A percentile compares a stretch with the other conserved stretches of the same genome.
Conservation (phyloP, 176 grass and related monocot genomes). For the Rhynchospora breviuscula region DNA sequence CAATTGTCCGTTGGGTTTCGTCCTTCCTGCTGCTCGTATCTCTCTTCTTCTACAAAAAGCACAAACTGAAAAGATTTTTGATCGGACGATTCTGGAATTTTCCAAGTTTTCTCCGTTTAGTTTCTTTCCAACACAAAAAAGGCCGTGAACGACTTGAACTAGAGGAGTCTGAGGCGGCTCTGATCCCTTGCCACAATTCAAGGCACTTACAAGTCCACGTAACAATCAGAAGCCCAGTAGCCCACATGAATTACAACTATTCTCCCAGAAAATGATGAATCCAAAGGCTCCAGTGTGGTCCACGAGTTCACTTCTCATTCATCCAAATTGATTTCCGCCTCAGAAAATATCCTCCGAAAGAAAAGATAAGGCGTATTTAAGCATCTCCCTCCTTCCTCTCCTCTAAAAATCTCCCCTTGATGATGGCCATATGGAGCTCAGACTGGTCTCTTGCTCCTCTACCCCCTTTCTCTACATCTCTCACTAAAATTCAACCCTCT, state of each 20-base stretch:
- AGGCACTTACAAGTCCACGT: slow-evolving; percentile 10
- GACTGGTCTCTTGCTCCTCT: slow-evolving; percentile 48
- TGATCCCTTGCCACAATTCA: neutral
- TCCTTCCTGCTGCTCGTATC: too few species aligned
- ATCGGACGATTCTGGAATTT: neutral
- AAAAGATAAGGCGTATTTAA: slow-evolving; percentile 27
- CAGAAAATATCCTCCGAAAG: neutral
- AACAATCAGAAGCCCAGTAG: slow-evolving; percentile 13
- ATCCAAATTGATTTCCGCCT: slow-evolving; percentile 18
- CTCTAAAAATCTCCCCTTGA: slow-evolving; percentile 24
- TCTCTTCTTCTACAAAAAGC: too few species aligned
- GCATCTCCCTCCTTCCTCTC: slow-evolving; percentile 2
- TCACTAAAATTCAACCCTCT: slow-evolving; percentile 35
- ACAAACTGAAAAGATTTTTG: neutral
- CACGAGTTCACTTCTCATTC: slow-evolving; percentile 22
- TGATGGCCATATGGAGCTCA: slow-evolving; percentile 83
- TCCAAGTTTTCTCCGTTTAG: neutral
- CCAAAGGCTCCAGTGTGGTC: neutral
- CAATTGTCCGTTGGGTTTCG: too few species aligned
- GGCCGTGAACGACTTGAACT: neutral
- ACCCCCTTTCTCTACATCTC: slow-evolving; percentile 33
- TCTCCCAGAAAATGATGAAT: slow-evolving; percentile 15
- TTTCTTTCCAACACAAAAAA: neutral
- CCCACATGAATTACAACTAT: neutral
- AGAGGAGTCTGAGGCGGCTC: neutral